Percentiles rank a stretch among this genome's conserved stretches.
These are phyloP conservation scores for Suhomyces choctaworum DNA, from an alignment of 1,139 yeast genomes.

Conservation along the genomic window DNA sequence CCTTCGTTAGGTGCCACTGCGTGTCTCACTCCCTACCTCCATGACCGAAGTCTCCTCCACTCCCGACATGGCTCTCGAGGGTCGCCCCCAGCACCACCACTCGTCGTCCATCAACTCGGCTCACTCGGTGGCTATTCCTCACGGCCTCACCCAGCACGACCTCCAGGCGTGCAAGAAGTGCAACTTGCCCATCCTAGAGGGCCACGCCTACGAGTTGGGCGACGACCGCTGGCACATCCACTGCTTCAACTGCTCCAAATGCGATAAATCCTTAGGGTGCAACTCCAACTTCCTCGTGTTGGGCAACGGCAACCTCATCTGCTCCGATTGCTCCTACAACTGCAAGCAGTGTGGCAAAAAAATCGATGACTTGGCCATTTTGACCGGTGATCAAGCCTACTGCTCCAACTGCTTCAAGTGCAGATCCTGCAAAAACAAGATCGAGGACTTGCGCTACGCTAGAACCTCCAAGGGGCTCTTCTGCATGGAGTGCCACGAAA, in stretches of 20 bases:
- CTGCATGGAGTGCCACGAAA: constrained; percentile 92
- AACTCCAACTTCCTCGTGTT: constrained; percentile 86
- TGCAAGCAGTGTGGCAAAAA: constrained; percentile 87
- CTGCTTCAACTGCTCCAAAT: constrained; percentile 88
- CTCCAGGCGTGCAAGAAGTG: constrained; percentile 46
- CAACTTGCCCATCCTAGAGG: constrained; percentile 55
- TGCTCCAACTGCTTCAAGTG: constrained; percentile 91
- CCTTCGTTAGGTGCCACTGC: not conserved
- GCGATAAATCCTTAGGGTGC: constrained; percentile 75
- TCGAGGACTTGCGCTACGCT: constrained; percentile 89
- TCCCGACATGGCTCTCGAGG: constrained; percentile 5
- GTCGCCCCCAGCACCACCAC: constrained; percentile 4
- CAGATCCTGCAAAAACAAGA: constrained; percentile 82
- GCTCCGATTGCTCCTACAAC: constrained; percentile 86
- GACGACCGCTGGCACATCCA: constrained; percentile 95
- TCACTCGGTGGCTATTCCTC: constrained; percentile 8
- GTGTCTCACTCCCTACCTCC: not conserved
- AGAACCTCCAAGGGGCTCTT: constrained; percentile 91
- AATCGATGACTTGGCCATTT: constrained; percentile 93
- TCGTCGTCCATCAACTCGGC: constrained; percentile 6
- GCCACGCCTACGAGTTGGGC: constrained; percentile 82
- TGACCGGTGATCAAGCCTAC: constrained; percentile 93
- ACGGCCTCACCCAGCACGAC: constrained; percentile 12
- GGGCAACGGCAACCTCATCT: constrained; percentile 89
- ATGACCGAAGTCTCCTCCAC: constrained; percentile 9